Conservation (phyloP, 805 yeast species). For the Lipomyces sp. region DNA sequence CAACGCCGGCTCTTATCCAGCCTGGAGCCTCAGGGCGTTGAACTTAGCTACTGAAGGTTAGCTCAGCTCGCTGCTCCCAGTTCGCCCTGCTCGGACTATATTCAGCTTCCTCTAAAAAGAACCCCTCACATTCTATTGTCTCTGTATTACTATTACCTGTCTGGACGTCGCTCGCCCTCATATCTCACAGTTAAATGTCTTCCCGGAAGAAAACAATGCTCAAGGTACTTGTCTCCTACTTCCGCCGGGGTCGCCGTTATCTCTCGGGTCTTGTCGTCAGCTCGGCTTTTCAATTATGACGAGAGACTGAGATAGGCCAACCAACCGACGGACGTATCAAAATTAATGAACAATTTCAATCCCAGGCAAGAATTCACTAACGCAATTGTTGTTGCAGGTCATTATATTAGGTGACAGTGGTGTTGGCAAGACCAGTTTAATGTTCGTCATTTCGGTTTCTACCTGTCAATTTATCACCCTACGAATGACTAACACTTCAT, state of each 20-base stretch:
- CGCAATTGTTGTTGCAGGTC: conserved; percentile 52
- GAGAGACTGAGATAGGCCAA: not conserved
- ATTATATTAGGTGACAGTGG: conserved; percentile 97
- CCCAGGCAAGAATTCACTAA: not conserved
- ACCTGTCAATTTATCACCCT: not conserved
- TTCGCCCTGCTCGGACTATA: not conserved
- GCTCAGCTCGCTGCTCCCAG: not conserved
- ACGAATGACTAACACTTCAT: not conserved
- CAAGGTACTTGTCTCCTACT: conserved; percentile 44
- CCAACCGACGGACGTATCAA: not conserved
- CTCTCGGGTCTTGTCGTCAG: not conserved
- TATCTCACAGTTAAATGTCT: conserved; percentile 29
- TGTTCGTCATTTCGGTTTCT: conserved; percentile 50
- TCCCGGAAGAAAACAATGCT: conserved; percentile 50
- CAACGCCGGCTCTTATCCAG: not conserved
- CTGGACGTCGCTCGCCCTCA: not conserved
- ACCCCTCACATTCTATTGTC: not conserved
- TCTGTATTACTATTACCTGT: not conserved
- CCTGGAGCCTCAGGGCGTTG: not conserved
- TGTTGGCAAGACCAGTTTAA: conserved; percentile 94
- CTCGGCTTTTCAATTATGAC: not conserved
- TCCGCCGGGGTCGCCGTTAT: conserved; percentile 7
- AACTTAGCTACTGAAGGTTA: not conserved
- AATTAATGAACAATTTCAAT: not conserved
- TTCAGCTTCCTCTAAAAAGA: not conserved